Percentiles rank a stretch among this genome's conserved stretches.
Conservation (phyloP, 1,284 basidiomycete genomes). For the Cystobasidium slooffiae region DNA sequence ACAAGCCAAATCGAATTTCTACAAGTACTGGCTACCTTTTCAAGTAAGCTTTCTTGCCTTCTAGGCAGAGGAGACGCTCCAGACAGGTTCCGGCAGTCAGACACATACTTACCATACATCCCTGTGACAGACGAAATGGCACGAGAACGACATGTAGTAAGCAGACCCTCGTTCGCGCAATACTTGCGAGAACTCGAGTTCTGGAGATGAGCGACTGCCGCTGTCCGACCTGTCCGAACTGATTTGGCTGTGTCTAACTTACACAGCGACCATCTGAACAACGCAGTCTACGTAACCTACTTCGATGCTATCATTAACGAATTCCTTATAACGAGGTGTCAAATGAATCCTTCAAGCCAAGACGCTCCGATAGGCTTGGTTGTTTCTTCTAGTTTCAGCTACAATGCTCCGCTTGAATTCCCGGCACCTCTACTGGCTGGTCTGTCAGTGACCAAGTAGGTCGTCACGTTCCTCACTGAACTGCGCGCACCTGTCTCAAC, state of each 20-base stretch:
- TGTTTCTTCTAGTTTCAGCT: conserved; percentile 15
- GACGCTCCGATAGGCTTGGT: conserved; percentile 32
- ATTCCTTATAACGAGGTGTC: conserved; percentile 37
- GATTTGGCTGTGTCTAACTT: background rate
- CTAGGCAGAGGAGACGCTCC: background rate
- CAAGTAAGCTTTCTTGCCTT: conserved; percentile 7
- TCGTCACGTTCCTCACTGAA: background rate
- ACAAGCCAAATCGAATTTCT: conserved; percentile 20
- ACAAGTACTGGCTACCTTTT: conserved; percentile 41
- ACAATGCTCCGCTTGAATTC: conserved; percentile 24
- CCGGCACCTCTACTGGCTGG: conserved; percentile 33
- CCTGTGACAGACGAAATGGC: conserved; percentile 34
- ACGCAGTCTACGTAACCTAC: conserved; percentile 45
- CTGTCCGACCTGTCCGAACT: background rate
- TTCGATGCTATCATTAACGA: conserved; percentile 49
- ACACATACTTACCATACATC: background rate
- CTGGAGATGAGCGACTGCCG: background rate
- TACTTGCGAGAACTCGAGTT: no score
- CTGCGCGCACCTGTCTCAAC: background rate
- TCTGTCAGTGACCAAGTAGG: conserved; percentile 33
- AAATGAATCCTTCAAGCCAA: background rate
- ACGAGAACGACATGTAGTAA: conserved; percentile 44
- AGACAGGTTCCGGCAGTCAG: background rate
- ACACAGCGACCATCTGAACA: conserved; percentile 32
- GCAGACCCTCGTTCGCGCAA: background rate